Evolutionary conservation across 2,329 filamentous ascomycete genomes (phyloP).

Genomic region (Diaporthe capsici): DNA sequence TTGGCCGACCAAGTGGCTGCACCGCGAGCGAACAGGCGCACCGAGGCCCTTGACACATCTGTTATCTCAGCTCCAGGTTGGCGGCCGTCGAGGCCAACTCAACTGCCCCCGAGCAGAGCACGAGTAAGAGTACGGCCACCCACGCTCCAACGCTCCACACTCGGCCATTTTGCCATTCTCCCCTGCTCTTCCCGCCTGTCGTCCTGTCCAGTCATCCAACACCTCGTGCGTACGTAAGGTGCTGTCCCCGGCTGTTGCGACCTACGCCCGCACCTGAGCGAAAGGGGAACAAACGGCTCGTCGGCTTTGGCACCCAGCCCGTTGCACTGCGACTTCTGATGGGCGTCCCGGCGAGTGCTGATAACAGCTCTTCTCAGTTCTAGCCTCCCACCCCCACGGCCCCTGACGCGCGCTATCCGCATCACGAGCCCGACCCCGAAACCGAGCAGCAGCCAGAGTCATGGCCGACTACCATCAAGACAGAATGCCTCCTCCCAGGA

Average conservation of each 20-base stretch:
- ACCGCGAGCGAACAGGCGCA: conserved; percentile 10
- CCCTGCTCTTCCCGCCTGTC: conserved; percentile 36
- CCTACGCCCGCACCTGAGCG: conserved; percentile 32
- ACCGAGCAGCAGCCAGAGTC: conserved; percentile 47
- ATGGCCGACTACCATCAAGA: conserved; percentile 74
- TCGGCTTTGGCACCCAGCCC: conserved; percentile 27
- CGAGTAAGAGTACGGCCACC: conserved; percentile 41
- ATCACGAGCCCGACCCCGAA: conserved; percentile 43
- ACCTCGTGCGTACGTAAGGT: conserved; percentile 41
- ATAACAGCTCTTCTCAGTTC: conserved; percentile 41
- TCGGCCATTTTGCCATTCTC: conserved; percentile 41
- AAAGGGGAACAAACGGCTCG: conserved; percentile 36
- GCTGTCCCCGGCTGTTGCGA: conserved; percentile 38
- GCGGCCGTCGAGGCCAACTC: conserved; percentile 44
- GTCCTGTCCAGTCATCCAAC: conserved; percentile 37
- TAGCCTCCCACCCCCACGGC: conserved; percentile 36
- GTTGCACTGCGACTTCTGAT: conserved; percentile 34
- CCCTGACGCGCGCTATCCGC: conserved; percentile 35
- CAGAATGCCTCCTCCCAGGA: conserved; percentile 59
- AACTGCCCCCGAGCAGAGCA: conserved; percentile 32
- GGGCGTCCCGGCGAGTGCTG: conserved; percentile 41
- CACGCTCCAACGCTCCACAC: conserved; percentile 39
- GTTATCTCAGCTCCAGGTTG: conserved; percentile 42
- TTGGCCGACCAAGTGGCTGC: conserved; percentile 24
- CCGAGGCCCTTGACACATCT: conserved; percentile 33